Evolutionary conservation across 2,329 filamentous ascomycete species (phyloP).

Genomic region (Talaromyces sp.): DNA sequence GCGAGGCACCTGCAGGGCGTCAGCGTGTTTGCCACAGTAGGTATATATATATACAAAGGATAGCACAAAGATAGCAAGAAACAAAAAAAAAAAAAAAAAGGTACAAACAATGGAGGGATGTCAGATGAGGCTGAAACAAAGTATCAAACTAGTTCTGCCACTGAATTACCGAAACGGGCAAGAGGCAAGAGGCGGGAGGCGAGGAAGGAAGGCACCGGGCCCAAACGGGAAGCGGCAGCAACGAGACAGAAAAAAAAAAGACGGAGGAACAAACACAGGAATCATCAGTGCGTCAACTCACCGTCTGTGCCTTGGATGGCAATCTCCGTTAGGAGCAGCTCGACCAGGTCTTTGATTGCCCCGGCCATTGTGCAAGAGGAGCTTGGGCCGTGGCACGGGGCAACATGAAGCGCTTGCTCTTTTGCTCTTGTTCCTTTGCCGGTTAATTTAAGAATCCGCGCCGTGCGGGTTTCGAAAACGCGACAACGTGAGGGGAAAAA

Average conservation of each 20-base stretch:
- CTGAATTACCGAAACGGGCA: background rate
- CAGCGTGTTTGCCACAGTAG: background rate
- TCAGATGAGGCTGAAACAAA: background rate
- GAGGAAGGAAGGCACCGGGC: background rate
- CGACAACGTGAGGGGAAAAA: background rate
- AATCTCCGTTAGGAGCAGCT: slow-evolving; percentile 10
- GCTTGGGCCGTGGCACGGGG: background rate
- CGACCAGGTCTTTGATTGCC: slow-evolving; percentile 9
- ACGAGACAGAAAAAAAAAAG: background rate
- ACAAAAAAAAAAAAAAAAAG: too few relatives aligned
- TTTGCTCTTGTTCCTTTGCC: background rate
- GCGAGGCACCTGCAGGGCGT: slow-evolving; percentile 1
- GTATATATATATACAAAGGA: background rate
- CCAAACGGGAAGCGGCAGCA: background rate
- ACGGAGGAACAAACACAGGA: background rate
- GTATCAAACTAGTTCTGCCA: background rate
- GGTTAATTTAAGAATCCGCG: slow-evolving; percentile 1
- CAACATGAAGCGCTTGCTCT: background rate
- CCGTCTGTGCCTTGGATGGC: slow-evolving; percentile 9
- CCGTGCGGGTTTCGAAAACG: slow-evolving; percentile 9
- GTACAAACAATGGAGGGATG: background rate
- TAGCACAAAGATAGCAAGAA: background rate
- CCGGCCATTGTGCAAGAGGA: slow-evolving; percentile 5
- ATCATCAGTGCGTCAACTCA: background rate
- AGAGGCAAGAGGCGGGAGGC: background rate